Evolutionary conservation across 1,284 basidiomycete species (phyloP), one percentile per base, ranked within the genome.

Genomic region (Sanghuangporus baumii): DNA sequence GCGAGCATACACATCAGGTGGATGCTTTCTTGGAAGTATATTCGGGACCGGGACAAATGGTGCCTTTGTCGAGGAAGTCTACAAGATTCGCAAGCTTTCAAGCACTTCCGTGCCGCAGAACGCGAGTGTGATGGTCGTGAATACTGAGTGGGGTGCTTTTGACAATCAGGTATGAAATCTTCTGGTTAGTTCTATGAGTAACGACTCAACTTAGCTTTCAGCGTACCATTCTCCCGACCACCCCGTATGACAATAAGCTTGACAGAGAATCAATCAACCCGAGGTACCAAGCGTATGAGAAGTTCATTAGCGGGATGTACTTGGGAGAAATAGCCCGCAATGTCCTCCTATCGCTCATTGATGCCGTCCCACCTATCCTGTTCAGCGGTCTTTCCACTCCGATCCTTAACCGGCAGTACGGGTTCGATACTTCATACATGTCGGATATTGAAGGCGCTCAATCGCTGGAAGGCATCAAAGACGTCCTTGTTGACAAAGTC

Each of bases 261-360:
- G 96, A 99, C 74, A 87, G 97, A 61, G 85, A 91, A 71, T 94
- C 91, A 57, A 98, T 98, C 75, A 98, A 98, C 71, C 94, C 95
- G 58, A 83, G 88, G 59, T 93, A 88, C 72, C 96, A 99, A 74
- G 90, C 91, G 1, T 99, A 96, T 71, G 97, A 99, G 75, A 99
- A 99, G 79, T 94, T 98, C 79, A 93, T 99, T 68, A 97, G 94
- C 2, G 97, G 97, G 65, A 98, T 99, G 96, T 98, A 99, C 75
- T 86, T 98, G 46, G 96, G 96, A 63, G 96, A 99, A 76, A 86
- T 98, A 67, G 85, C 89, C 20, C 89, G 96, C 56, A 91, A 92
- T 70, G 80, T 97, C 66, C 80, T 98, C 55, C 79, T 96, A 36
- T 84, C 93, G 64, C 80, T 99, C 65, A 82, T 98, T 69, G 96